A percentile compares a stretch with the other conserved stretches of the same genome.
Conservation (phyloP, 768 basidiomycete genomes). For the Mycena olivaceomarginata region DNA sequence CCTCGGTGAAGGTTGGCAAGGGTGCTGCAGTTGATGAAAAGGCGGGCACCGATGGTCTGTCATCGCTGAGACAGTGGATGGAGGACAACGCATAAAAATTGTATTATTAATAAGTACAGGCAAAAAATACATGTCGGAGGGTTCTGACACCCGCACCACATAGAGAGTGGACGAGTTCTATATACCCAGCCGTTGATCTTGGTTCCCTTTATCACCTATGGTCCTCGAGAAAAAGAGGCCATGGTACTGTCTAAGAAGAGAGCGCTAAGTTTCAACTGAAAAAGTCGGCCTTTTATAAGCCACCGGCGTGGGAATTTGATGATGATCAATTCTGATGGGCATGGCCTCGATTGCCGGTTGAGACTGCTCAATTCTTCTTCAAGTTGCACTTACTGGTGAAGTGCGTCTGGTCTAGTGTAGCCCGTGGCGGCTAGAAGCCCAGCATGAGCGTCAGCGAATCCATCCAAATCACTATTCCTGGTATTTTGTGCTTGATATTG, state of each 20-base stretch:
- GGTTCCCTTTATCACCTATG: conserved; percentile 38
- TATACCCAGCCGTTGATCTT: conserved; percentile 37
- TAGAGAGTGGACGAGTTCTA: conserved; percentile 42
- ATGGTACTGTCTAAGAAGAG: conserved; percentile 41
- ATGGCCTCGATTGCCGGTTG: too few relatives aligned
- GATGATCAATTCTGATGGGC: background rate
- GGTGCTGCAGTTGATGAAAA: conserved; percentile 60
- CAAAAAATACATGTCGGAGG: conserved; percentile 32
- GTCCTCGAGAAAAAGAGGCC: conserved; percentile 4
- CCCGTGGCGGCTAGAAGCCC: background rate
- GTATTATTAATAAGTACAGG: too few relatives aligned
- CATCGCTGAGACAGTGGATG: conserved; percentile 69
- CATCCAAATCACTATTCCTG: conserved; percentile 81
- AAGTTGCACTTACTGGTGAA: conserved; percentile 41
- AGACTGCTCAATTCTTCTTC: background rate
- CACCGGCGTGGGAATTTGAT: background rate
- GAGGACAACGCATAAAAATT: conserved; percentile 59
- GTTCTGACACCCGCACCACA: conserved; percentile 38
- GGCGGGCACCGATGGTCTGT: conserved; percentile 59
- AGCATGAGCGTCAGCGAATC: conserved; percentile 56
- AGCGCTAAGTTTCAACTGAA: background rate
- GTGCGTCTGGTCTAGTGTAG: conserved; percentile 33
- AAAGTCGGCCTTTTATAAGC: conserved; percentile 18
- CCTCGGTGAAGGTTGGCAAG: conserved; percentile 62
- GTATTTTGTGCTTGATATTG: conserved; percentile 51